Evolutionary conservation across 176 grass and related monocot species (phyloP).

Genomic region (Miscanthus lutarioriparius): DNA sequence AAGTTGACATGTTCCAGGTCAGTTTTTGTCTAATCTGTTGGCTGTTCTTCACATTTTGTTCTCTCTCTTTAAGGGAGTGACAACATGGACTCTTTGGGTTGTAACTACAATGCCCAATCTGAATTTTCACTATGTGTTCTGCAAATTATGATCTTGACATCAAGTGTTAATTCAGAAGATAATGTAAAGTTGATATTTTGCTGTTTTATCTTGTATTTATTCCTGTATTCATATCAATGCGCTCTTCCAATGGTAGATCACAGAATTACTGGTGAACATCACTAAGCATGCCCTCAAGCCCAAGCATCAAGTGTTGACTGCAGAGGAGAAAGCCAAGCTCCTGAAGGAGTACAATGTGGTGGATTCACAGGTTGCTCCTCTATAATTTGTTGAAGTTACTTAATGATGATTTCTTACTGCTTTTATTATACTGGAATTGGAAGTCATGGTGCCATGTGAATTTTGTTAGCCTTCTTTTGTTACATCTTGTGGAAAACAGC

Average conservation of each 20-base stretch:
- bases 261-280: constrained; percentile 85
- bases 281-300: constrained; percentile 85
- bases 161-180: background rate
- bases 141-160: background rate
- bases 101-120: background rate
- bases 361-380: constrained; percentile 69
- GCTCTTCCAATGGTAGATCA: constrained; percentile 56
- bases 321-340: constrained; percentile 69
- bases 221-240: background rate
- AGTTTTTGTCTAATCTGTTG: constrained; percentile 15
- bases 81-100: background rate
- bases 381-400: constrained; percentile 15
- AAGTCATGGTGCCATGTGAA: background rate
- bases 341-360: constrained; percentile 61
- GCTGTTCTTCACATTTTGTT: background rate
- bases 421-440: background rate
- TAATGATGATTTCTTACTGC: constrained; percentile 20
- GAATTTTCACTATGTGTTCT: constrained; percentile 15
- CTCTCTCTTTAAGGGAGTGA: background rate
- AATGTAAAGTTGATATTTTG: constrained; percentile 10
- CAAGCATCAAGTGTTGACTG: constrained; percentile 66
- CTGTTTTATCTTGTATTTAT: constrained; percentile 5
- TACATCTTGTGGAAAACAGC: background rate
- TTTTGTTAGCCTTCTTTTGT: constrained; percentile 2
- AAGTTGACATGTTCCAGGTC: constrained; percentile 81